phyloP scores from a whole-genome alignment of 495 filamentous ascomycete species.

The Barbatosphaeria neglecta region DNA sequence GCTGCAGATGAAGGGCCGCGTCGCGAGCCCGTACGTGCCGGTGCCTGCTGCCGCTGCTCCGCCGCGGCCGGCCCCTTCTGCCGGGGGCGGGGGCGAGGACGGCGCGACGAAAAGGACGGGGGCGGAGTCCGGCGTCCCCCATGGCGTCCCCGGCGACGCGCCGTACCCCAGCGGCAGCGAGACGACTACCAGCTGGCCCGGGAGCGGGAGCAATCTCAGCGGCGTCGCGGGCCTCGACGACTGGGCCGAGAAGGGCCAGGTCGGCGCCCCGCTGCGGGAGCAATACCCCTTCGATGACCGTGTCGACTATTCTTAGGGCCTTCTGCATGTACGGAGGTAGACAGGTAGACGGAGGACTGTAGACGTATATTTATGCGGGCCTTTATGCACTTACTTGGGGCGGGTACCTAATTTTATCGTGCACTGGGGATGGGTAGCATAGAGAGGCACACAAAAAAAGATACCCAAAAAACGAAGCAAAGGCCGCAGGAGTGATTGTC shows the following conservation, averaged over 20 bases:
- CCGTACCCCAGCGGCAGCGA: constrained; percentile 12
- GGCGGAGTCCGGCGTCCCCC: no score
- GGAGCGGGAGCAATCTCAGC: constrained; percentile 8
- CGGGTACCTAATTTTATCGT: no score
- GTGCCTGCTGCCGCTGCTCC: no score
- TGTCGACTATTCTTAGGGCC: constrained; percentile 3
- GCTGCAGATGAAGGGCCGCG: constrained; percentile 26
- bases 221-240: constrained; percentile 13
- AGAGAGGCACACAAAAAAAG: no score
- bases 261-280: constrained; percentile 9
- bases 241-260: constrained; percentile 17
- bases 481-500: no score
- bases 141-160: constrained; percentile 2
- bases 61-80: not conserved
- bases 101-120: not conserved
- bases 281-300: constrained; percentile 11
- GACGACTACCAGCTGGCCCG: constrained; percentile 11
- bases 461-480: no score
- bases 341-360: no score
- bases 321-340: no score
- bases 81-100: not conserved
- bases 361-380: no score
- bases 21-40: constrained; percentile 19
- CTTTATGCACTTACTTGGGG: no score
- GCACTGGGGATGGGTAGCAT: no score